Base-by-base conservation (phyloP, 2,329 filamentous ascomycete species). In the Diplodia scrobiculata region DNA sequence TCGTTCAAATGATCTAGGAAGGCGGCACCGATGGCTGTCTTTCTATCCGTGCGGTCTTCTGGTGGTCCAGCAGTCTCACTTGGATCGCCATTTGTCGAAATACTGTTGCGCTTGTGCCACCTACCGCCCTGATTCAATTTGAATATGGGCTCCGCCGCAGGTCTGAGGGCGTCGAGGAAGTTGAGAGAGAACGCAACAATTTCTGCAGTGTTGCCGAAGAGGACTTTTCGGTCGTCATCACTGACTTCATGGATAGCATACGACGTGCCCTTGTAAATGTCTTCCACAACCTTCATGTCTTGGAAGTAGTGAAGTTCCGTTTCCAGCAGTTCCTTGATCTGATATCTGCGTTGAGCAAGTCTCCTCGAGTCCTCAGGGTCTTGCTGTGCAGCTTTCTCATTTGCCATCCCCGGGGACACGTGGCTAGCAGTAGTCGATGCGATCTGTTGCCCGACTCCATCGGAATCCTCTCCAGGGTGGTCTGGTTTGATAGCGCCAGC, bases 211-310 rank as follows among this genome's bases (percentile, higher is more conserved):
- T 99, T 99, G 69, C 92, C 89, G 77, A 99, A 99, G 17, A 99
- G 87, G 13, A 91, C 84, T 74, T 93, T 96, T 72, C 96, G 89
- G 69, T 96, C 96, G 69, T 94, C 91, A 50, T 86, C 81, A 51
- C 90, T 91, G 32, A 97, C 85, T 69, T 92, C 87, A 9, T 91
- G 87, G 66, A 91, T 92, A 11, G 90, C 90, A 70, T 90, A 88
- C 0, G 92, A 91, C 0, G 95, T 98, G 51, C 91, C 92, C 78
- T 96, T 96, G 83, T 98, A 99, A 65, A 99, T 98, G 74, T 98
- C 93, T 73, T 96, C 92, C 2, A 97, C 90, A 63, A 99, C 94
- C 75, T 93, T 97, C 91, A 99, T 94, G 76, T 99, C 95, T 69
- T 92, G 87, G 66, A 96, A 88, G 77, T 96, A 98, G 5, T 89